Percentiles rank a stretch among this genome's conserved stretches.
These are phyloP conservation scores for Globisporangium abappressorium DNA, from an alignment of 352 stramenopile species.

Conservation along the genomic window DNA sequence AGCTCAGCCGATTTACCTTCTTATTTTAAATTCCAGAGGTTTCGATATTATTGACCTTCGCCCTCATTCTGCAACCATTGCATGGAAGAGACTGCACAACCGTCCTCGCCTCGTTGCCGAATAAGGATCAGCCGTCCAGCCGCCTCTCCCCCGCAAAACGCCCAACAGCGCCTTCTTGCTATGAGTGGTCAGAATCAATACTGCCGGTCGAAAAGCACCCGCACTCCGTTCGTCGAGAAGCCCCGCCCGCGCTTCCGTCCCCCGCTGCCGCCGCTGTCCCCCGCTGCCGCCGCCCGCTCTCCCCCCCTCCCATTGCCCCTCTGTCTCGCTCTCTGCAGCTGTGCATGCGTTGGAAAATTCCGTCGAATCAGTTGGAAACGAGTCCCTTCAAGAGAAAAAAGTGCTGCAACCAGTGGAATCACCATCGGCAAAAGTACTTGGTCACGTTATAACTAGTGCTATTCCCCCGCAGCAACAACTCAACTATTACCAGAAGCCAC, in stretches of 20 bases:
- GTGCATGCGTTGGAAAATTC: slow-evolving; percentile 89
- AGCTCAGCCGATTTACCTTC: no score
- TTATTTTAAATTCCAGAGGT: not conserved
- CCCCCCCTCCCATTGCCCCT: not conserved
- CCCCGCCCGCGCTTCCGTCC: not conserved
- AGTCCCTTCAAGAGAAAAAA: slow-evolving; percentile 84
- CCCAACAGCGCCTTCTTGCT: not conserved
- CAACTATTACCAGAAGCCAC: slow-evolving; percentile 15
- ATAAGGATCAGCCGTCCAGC: not conserved
- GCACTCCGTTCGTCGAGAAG: not conserved
- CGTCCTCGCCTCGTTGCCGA: not conserved
- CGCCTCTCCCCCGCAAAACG: not conserved
- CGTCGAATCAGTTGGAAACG: slow-evolving; percentile 69
- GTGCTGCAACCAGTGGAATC: slow-evolving; percentile 24
- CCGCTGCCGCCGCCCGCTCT: not conserved
- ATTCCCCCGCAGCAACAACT: not conserved
- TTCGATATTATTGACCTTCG: not conserved
- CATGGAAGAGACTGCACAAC: not conserved
- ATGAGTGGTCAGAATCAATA: slow-evolving; percentile 8
- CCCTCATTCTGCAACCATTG: not conserved
- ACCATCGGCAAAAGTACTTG: slow-evolving; percentile 26
- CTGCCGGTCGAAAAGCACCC: slow-evolving; percentile 12
- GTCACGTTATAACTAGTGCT: slow-evolving; percentile 32
- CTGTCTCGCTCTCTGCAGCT: slow-evolving; percentile 35
- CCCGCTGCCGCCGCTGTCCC: not conserved